Base-by-base conservation (phyloP, 257 asterid genomes). In the Lithospermum erythrorhizon region DNA sequence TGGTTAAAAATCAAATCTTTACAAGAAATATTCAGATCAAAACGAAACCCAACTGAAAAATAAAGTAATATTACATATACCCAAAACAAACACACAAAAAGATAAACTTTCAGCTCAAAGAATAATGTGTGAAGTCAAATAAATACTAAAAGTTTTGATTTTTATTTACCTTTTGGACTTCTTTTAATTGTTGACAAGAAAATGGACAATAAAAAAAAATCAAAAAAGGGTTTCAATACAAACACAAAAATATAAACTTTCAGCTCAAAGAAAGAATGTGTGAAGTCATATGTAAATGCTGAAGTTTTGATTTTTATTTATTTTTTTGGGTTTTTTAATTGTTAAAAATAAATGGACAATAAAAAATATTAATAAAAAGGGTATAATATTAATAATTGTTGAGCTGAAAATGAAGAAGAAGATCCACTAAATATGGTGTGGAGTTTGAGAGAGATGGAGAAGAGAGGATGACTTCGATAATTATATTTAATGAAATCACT, bases 341-440 rank as follows among this genome's bases (percentile, higher is more conserved):
- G 32, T 2, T 27, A 27, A 7, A 5, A 21, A 6, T 5, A 22
- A 11, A 13, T 2, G 11, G 8, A 23, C 14, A 9, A 11, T 6
- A 4, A 7, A n/a, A 18, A 19, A 9, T 0, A n/a, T 0, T n/a
- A n/a, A 4, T 18, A 4, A 2, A 11, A 2, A 14, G 9, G 5
- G 5, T 51, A 15, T 18, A 17, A n/a, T 6, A 52, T 18, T n/a
- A 35, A 35, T 35, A 6, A 13, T 52, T 52, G 21, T 52, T 16
- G 22, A 7, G 8, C 56, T 52, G 22, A 19, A 13, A 61, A 61
- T 45, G 55, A 17, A 59, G 63, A 61, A 21, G 23, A 61, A 61
- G 65, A 65, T 64, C 75, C 77, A 25, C 29, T 5, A 25, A 61
- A 47, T 70, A n/a, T 48, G 67, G 22, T 41, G 65, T 65, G 15